phyloP scores from a whole-genome alignment of 768 basidiomycete species.

The Brasilioporus rufonigricans region DNA sequence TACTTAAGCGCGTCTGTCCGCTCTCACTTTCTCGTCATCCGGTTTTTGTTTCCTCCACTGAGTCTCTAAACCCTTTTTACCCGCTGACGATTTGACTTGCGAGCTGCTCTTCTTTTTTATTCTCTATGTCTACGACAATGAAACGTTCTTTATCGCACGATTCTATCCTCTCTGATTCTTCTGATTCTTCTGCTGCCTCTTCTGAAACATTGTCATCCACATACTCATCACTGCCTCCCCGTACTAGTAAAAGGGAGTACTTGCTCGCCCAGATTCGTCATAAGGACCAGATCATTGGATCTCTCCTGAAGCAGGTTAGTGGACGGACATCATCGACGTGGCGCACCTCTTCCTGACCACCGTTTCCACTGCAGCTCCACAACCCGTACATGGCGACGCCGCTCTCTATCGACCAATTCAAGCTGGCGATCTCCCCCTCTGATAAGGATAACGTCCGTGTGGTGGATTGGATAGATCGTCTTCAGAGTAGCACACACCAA shows the following conservation, averaged over 20 bases:
- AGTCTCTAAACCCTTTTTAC: neutral
- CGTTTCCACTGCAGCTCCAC: slow-evolving; percentile 41
- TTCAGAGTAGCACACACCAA: slow-evolving; percentile 58
- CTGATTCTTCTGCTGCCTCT: slow-evolving; percentile 30
- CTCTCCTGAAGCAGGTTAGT: slow-evolving; percentile 75
- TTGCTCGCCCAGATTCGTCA: slow-evolving; percentile 82
- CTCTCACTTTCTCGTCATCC: neutral
- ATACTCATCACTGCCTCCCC: slow-evolving; percentile 27
- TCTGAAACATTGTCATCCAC: slow-evolving; percentile 40
- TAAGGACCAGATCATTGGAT: slow-evolving; percentile 85
- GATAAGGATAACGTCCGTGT: slow-evolving; percentile 67
- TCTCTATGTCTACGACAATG: slow-evolving; percentile 3
- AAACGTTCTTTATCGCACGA: slow-evolving; percentile 18
- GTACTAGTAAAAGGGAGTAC: slow-evolving; percentile 77
- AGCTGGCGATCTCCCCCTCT: slow-evolving; percentile 73
- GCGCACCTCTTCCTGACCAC: neutral
- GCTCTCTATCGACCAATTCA: slow-evolving; percentile 74
- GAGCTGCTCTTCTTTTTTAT: neutral
- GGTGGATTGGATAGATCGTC: slow-evolving; percentile 72
- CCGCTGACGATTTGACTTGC: neutral
- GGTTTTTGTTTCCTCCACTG: neutral
- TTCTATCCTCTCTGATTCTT: slow-evolving; percentile 21
- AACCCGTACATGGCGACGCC: slow-evolving; percentile 81
- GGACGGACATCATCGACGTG: neutral
- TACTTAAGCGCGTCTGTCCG: slow-evolving; percentile 21